Conservation (phyloP, 768 basidiomycete species). For the Lactifluus piperatus region DNA sequence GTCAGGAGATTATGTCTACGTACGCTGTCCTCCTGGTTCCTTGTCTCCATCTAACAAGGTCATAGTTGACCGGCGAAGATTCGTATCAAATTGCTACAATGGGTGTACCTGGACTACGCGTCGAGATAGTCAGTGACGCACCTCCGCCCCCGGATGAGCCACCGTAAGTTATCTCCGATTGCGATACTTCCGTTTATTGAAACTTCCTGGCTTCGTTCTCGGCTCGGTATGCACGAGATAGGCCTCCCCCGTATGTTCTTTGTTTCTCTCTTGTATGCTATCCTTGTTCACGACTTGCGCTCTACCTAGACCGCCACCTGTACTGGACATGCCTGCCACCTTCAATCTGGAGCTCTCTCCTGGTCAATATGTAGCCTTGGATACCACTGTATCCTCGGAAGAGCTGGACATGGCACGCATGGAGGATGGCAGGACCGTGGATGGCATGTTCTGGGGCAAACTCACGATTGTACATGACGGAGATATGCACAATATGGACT, state of each 20-base stretch:
- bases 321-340: constrained; percentile 78
- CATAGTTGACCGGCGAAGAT: constrained; percentile 72
- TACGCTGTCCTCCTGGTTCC: constrained; percentile 30
- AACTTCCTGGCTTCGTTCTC: not conserved
- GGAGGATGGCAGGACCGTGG: constrained; percentile 83
- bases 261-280: not conserved
- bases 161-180: constrained; percentile 45
- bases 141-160: constrained; percentile 81
- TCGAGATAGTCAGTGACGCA: constrained; percentile 79
- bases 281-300: not conserved
- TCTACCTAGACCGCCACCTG: constrained; percentile 47
- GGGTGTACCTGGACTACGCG: constrained; percentile 72
- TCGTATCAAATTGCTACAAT: constrained; percentile 85
- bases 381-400: constrained; percentile 66
- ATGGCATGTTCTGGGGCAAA: constrained; percentile 84
- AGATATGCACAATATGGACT: constrained; percentile 74
- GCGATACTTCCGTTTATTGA: not conserved
- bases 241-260: constrained; percentile 42
- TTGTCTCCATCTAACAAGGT: constrained; percentile 8
- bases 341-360: constrained; percentile 77
- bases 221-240: constrained; percentile 18
- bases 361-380: constrained; percentile 72
- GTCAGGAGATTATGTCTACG: constrained; percentile 78
- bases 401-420: constrained; percentile 87
- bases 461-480: constrained; percentile 73